Conservation (phyloP, 1,139 yeast genomes). For the Saccharomyces uvarum region DNA sequence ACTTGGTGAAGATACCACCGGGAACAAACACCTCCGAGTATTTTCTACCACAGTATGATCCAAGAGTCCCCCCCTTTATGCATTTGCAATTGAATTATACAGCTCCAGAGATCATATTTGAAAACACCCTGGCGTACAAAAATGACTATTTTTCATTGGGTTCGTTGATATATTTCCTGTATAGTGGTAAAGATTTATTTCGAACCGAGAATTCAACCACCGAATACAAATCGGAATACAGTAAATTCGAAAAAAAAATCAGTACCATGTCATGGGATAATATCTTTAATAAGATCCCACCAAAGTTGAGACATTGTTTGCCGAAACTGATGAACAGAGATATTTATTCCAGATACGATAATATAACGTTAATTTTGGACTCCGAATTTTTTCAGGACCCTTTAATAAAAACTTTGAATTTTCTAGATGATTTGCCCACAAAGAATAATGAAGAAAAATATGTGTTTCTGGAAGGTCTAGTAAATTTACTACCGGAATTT, state of each 20-base stretch:
- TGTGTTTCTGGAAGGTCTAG: slow-evolving; percentile 60
- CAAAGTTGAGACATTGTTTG: slow-evolving; percentile 32
- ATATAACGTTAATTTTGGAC: slow-evolving; percentile 27
- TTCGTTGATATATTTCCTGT: slow-evolving; percentile 60
- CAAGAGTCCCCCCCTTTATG: slow-evolving; percentile 65
- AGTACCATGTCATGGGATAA: slow-evolving; percentile 42
- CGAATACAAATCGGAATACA: slow-evolving; percentile 44
- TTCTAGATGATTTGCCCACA: slow-evolving; percentile 78
- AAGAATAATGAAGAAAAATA: slow-evolving; percentile 60
- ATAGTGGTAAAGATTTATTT: slow-evolving; percentile 42
- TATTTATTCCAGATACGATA: slow-evolving; percentile 29
- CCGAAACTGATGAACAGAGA: slow-evolving; percentile 37
- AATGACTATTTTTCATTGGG: slow-evolving; percentile 84
- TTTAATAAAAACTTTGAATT: slow-evolving; percentile 71
- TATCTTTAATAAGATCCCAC: slow-evolving; percentile 44
- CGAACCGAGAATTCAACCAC: slow-evolving; percentile 42
- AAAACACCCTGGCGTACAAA: slow-evolving; percentile 51
- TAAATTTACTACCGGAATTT: slow-evolving; percentile 53
- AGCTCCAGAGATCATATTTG: slow-evolving; percentile 66
- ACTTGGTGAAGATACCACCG: slow-evolving; percentile 31
- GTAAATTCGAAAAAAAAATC: slow-evolving; percentile 36
- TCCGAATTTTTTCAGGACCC: slow-evolving; percentile 53
- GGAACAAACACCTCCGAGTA: slow-evolving; percentile 40
- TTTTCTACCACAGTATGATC: slow-evolving; percentile 42
- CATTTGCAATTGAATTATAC: slow-evolving; percentile 65